A percentile compares a stretch with the other conserved stretches of the same genome.
Conservation (phyloP, 2,329 filamentous ascomycete species). For the Aaosphaeria arxii region DNA sequence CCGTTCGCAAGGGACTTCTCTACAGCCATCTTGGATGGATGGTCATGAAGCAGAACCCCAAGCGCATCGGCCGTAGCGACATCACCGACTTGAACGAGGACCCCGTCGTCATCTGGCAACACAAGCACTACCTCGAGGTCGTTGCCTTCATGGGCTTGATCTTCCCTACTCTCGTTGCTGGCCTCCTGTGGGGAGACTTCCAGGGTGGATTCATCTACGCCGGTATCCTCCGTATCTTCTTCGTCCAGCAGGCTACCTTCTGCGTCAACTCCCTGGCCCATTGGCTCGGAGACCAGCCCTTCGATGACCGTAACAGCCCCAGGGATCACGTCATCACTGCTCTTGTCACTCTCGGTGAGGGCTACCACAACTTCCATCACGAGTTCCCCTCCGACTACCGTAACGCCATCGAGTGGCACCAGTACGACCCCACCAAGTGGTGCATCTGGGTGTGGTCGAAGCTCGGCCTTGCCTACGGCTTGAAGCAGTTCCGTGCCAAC, state of each 20-base stretch:
- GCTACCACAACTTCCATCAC: constrained; percentile 47
- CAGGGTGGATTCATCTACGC: constrained; percentile 51
- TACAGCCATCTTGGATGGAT: constrained; percentile 54
- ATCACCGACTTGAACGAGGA: constrained; percentile 53
- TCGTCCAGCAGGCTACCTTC: constrained; percentile 54
- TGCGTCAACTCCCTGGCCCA: constrained; percentile 55
- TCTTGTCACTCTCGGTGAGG: constrained; percentile 43
- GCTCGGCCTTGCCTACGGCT: constrained; percentile 42
- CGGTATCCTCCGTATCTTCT: constrained; percentile 52
- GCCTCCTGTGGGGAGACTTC: constrained; percentile 50
- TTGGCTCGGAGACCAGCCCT: constrained; percentile 49
- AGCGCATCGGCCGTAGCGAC: constrained; percentile 51
- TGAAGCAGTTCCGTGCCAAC: constrained; percentile 45
- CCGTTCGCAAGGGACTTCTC: constrained; percentile 50
- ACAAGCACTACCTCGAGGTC: constrained; percentile 48
- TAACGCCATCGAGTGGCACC: constrained; percentile 42
- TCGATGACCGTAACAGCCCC: constrained; percentile 44
- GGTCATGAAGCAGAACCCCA: constrained; percentile 55
- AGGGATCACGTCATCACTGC: constrained; percentile 44
- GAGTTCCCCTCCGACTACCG: constrained; percentile 46
- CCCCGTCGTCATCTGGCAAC: constrained; percentile 50
- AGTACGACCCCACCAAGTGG: constrained; percentile 46
- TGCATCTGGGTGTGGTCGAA: constrained; percentile 44
- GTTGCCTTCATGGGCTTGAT: constrained; percentile 48
- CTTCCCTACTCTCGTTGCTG: constrained; percentile 48